Conservation (phyloP, 495 filamentous ascomycete genomes). For the Hypoxylon trugodes region DNA sequence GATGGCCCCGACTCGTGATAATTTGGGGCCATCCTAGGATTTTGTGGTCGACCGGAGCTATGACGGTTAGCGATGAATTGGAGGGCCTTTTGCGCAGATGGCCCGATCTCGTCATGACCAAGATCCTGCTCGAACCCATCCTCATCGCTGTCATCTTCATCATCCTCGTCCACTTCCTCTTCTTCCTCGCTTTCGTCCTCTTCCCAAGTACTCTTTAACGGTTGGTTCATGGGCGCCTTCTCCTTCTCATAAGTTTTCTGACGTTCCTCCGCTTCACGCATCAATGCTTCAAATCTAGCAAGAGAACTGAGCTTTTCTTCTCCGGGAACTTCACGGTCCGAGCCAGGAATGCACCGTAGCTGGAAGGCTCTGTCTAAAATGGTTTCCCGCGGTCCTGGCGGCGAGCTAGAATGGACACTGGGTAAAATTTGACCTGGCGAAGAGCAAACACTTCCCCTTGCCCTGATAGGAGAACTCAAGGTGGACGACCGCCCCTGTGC, state of each 20-base stretch:
- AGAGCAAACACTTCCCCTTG: conserved; percentile 55
- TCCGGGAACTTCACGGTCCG: conserved; percentile 52
- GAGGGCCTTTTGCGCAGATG: conserved; percentile 54
- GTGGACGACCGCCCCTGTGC: conserved; percentile 64
- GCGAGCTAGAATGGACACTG: conserved; percentile 48
- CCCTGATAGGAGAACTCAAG: conserved; percentile 56
- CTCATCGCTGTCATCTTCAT: conserved; percentile 54
- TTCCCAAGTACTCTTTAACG: conserved; percentile 58
- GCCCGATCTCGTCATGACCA: conserved; percentile 47
- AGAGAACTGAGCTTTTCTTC: conserved; percentile 65
- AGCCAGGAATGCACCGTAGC: conserved; percentile 62
- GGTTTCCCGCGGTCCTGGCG: conserved; percentile 61
- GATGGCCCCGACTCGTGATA: conserved; percentile 28
- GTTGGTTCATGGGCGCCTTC: conserved; percentile 31
- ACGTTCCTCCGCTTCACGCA: conserved; percentile 62
- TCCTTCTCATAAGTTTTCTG: conserved; percentile 45
- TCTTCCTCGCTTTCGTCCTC: conserved; percentile 48
- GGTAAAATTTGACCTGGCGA: conserved; percentile 42
- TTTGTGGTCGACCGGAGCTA: conserved; percentile 27
- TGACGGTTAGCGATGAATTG: conserved; percentile 58
- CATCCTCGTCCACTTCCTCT: conserved; percentile 42
- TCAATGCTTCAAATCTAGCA: conserved; percentile 66
- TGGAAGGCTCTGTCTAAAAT: conserved; percentile 69
- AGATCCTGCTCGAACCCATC: conserved; percentile 46
- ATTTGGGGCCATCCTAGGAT: conserved; percentile 7